These are phyloP conservation scores for Steccherinum ochraceum DNA, from an alignment of 768 basidiomycete genomes.

Conservation along the genomic window DNA sequence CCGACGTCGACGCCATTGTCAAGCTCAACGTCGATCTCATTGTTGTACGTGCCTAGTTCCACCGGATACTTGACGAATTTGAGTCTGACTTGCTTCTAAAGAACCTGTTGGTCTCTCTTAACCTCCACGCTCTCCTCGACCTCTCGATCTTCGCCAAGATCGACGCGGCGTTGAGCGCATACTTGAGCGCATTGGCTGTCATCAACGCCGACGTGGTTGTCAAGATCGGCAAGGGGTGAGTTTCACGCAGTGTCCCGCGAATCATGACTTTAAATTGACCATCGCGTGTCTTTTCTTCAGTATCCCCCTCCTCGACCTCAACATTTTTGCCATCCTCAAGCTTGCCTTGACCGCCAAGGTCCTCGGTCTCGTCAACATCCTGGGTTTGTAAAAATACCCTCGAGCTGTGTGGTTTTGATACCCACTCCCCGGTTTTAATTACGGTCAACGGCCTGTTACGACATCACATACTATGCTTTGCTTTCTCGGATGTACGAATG, in stretches of 20 bases:
- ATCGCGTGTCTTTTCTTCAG: background rate
- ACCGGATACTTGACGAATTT: background rate
- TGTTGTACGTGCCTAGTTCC: background rate
- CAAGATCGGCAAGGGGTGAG: background rate
- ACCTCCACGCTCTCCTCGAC: background rate
- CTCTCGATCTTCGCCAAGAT: background rate
- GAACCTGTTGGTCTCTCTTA: background rate
- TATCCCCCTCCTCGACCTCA: background rate
- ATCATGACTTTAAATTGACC: background rate
- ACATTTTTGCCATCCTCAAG: background rate
- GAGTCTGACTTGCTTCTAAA: background rate
- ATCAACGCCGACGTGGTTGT: background rate
- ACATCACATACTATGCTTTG: too few species aligned
- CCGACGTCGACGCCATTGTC: background rate
- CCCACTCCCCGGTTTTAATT: too few species aligned
- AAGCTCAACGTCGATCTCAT: background rate
- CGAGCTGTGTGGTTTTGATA: too few species aligned
- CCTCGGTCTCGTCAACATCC: background rate
- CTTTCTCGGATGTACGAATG: too few species aligned
- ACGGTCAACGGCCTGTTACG: too few species aligned
- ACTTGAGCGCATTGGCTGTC: background rate
- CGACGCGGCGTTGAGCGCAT: background rate
- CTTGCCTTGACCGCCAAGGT: background rate
- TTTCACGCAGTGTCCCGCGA: background rate
- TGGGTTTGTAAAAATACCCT: background rate